A percentile compares a stretch with the other conserved stretches of the same genome.
phyloP scores from a whole-genome alignment of 768 basidiomycete species.

The Asterophora parasitica region DNA sequence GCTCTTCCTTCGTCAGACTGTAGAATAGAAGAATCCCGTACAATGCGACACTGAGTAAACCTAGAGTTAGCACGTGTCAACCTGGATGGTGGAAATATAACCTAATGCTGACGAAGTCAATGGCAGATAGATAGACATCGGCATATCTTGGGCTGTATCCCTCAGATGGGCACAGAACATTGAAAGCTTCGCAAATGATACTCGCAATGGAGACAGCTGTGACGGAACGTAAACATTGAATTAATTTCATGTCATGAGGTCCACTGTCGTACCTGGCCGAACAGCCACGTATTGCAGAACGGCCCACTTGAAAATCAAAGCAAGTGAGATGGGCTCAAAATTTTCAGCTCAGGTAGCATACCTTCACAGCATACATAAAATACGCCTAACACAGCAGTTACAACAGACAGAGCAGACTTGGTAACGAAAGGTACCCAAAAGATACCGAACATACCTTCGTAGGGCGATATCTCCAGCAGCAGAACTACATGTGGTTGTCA shows the following conservation, averaged over 20 bases:
- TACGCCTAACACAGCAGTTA: slow-evolving; percentile 47
- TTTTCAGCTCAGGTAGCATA: slow-evolving; percentile 13
- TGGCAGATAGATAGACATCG: slow-evolving; percentile 59
- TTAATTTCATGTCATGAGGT: not conserved
- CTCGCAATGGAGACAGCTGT: slow-evolving; percentile 65
- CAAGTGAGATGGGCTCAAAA: slow-evolving; percentile 1
- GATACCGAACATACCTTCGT: slow-evolving; percentile 50
- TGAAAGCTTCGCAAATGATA: slow-evolving; percentile 67
- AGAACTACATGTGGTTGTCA: slow-evolving; percentile 45
- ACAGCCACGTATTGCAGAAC: slow-evolving; percentile 87
- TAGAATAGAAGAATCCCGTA: slow-evolving; percentile 87
- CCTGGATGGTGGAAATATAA: slow-evolving; percentile 21
- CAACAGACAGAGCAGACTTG: not conserved
- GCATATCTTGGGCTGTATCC: slow-evolving; percentile 60
- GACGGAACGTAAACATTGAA: not conserved
- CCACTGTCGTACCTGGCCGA: slow-evolving; percentile 36
- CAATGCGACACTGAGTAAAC: slow-evolving; percentile 57
- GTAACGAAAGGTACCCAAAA: not conserved
- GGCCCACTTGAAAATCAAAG: slow-evolving; percentile 51
- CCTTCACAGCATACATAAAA: slow-evolving; percentile 88
- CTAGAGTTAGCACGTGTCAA: too few species aligned
- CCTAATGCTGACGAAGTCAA: slow-evolving; percentile 84
- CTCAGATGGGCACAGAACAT: slow-evolving; percentile 64
- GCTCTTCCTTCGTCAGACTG: slow-evolving; percentile 72
- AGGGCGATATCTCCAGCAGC: slow-evolving; percentile 76